These are phyloP conservation scores for Tremella fuciformis DNA, from an alignment of 768 basidiomycete genomes.

Conservation along the genomic window DNA sequence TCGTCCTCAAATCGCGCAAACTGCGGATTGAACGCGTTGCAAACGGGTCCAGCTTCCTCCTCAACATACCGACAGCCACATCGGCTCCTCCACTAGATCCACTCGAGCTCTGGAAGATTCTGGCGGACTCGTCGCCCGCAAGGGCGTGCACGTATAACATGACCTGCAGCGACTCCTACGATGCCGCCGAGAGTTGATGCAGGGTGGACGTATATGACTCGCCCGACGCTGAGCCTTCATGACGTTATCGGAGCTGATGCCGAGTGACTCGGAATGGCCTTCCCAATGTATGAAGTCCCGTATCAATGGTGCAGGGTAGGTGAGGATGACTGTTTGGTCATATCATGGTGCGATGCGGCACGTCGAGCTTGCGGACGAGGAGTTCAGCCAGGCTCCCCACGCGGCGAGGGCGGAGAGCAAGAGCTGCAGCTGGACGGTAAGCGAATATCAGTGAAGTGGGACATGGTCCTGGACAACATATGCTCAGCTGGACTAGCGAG, in stretches of 20 bases:
- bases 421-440: too few relatives aligned
- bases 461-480: too few relatives aligned
- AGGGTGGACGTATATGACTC: background rate
- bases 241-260: slow-evolving; percentile 4
- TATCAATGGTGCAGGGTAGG: slow-evolving; percentile 1
- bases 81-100: background rate
- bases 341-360: slow-evolving; percentile 3
- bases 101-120: background rate
- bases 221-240: slow-evolving; percentile 3
- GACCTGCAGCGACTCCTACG: slow-evolving; percentile 7
- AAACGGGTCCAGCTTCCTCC: slow-evolving; percentile 6
- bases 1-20: slow-evolving; percentile 3
- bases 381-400: too few relatives aligned
- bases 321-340: slow-evolving; percentile 1
- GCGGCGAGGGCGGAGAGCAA: too few relatives aligned
- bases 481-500: too few relatives aligned
- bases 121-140: background rate
- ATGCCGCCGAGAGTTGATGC: slow-evolving; percentile 7
- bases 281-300: background rate
- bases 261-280: background rate
- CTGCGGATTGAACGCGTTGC: background rate
- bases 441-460: too few relatives aligned
- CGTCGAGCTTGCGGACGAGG: too few relatives aligned
- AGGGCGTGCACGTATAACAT: slow-evolving; percentile 7
- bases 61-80: background rate